These are phyloP conservation scores for Mycosarcoma maydis DNA, from an alignment of 1,284 basidiomycete genomes.

Conservation along the genomic window DNA sequence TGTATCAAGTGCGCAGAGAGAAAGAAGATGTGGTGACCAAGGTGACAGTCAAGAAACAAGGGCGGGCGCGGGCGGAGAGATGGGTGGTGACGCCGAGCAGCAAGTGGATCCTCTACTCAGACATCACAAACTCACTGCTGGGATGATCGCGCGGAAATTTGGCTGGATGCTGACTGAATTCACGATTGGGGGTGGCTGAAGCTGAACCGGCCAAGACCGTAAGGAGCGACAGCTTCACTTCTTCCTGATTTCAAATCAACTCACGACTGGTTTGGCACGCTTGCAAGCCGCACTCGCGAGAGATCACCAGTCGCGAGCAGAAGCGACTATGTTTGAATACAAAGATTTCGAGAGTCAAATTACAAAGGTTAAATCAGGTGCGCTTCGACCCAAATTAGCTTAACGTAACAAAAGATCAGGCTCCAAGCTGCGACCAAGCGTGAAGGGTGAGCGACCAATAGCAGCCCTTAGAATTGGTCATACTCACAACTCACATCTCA, in stretches of 20 bases:
- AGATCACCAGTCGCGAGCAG: background rate
- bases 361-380: background rate
- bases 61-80: background rate
- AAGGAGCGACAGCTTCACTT: background rate
- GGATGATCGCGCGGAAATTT: constrained; percentile 36
- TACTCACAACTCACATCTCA: too few species aligned
- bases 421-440: background rate
- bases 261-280: constrained; percentile 4
- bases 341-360: background rate
- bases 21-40: constrained; percentile 6
- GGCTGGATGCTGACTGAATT: background rate
- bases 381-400: constrained; percentile 3
- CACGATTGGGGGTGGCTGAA: constrained; percentile 11
- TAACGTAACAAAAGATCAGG: background rate
- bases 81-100: too few species aligned
- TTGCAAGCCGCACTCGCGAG: background rate
- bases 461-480: constrained; percentile 46
- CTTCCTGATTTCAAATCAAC: constrained; percentile 39
- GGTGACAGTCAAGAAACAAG: constrained; percentile 8
- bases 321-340: constrained; percentile 5
- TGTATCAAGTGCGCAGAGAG: background rate
- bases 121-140: background rate
- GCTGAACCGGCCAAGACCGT: constrained; percentile 8
- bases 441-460: constrained; percentile 41
- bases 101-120: too few species aligned